phyloP scores from a whole-genome alignment of 441 rosid species.

The Kokia cookei region DNA sequence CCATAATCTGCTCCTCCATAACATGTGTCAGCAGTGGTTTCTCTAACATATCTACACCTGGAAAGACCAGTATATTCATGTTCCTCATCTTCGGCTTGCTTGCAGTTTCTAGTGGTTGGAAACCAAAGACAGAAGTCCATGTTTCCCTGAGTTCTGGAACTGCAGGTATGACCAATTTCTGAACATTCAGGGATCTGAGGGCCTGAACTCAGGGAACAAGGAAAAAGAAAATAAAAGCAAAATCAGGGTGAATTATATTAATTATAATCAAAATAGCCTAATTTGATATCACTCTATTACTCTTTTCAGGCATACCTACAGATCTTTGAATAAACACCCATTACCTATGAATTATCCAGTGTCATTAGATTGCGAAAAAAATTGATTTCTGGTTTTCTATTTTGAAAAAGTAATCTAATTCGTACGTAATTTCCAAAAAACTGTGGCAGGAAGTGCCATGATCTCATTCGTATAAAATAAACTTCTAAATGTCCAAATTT shows the following conservation, averaged over 20 bases:
- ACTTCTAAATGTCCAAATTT: not conserved
- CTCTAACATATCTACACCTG: constrained; percentile 87
- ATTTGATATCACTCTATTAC: not conserved
- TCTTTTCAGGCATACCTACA: not conserved
- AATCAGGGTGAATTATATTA: not conserved
- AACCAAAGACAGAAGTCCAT: constrained; percentile 90
- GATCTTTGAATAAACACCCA: not conserved
- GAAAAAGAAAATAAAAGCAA: not conserved
- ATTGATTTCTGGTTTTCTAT: not conserved
- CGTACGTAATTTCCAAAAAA: not conserved
- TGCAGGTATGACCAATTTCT: constrained; percentile 91
- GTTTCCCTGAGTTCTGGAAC: constrained; percentile 77
- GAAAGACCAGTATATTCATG: constrained; percentile 77
- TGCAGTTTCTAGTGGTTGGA: constrained; percentile 46
- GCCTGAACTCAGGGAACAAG: constrained; percentile 40
- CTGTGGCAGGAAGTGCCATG: not conserved
- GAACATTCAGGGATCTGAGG: constrained; percentile 62
- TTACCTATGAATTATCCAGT: not conserved
- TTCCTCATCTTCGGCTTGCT: constrained; percentile 46
- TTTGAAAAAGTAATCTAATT: not conserved
- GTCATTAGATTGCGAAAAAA: not conserved
- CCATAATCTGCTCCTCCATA: not conserved
- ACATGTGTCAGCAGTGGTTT: constrained; percentile 44
- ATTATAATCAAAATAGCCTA: not conserved
- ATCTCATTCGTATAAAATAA: not conserved